Base-by-base conservation (phyloP, 768 basidiomycete species). In the Naematelia aurantialba region DNA sequence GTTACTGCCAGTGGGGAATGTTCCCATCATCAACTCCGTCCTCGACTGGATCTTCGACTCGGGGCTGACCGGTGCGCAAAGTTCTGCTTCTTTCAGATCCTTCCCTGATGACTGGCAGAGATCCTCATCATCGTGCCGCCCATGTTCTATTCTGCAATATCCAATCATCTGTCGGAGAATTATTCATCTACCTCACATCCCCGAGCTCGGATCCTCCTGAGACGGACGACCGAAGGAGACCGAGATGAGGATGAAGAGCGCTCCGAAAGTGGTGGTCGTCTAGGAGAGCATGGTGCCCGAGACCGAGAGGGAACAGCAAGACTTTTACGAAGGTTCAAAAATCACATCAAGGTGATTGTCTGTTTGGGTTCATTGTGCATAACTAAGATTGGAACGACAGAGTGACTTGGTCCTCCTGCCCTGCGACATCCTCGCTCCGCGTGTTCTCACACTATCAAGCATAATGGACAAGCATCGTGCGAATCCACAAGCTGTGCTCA, bases 351-450 rank as follows among this genome's bases (percentile, higher is more conserved):
- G 62, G 85, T 79, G 42, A 29, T 39, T 39, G 74, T 59, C 17
- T 26, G 34, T 25, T 22, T 42, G 8, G 29, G 26, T 30, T 25
- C 25, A 26, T 31, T 44, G 46, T 21, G 13, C 0, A 56, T 31
- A 34, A 30, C 48, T 56, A 59, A 19, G 59, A 42, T 39, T 21
- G 3, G 42, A 24, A 14, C 14, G 31, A 29, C 52, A 80, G 78
- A 65, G 85, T 60, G 93, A 96, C 76, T 93, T 96, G 75, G 83
- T 96, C 42, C 77, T 97, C 22, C 82, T 97, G 1, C 88, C 93
- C 5, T 96, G 91, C 71, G 93, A 97, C 75, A 89, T 96, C 51
- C 82, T 91, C 21, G 86, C 91, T 8, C 87, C 91, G 0, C 79
- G 85, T 0, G 79, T 83, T 0, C 81, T 96, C n/a, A 80, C 86